Base-by-base conservation (phyloP, 2,329 filamentous ascomycete species). In the Beauveria brongniartii region DNA sequence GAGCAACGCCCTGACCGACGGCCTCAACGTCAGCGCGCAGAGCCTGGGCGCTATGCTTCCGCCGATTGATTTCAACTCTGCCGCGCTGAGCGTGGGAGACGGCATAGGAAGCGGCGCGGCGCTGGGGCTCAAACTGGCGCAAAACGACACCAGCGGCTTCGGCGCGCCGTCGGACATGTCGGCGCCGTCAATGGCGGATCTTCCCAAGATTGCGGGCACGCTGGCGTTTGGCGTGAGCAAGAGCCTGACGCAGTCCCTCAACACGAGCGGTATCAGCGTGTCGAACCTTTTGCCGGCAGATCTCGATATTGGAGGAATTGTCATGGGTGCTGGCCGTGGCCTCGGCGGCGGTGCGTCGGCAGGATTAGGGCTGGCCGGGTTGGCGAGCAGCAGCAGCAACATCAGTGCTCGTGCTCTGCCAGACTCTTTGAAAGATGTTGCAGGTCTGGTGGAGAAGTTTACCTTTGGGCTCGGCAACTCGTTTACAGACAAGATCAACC, bases 1-100 rank as follows among this genome's bases (percentile, higher is more conserved):
- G 14, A 61, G 55, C 55, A 62, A 61, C 37, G 56, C 64, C 3
- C 26, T 66, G 2, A 54, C 64, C 2, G 66, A 66, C 46, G 62
- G 64, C 28, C 34, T 59, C 37, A 59, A 52, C 24, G 24, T 52
- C 26, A 43, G 37, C 47, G 56, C 30, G 10, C 22, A 59, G 47
- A 34, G 37, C 24, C 26, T 59, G 10, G 47, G 18, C 4, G 22
- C 56, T 1, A 30, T 43, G 37, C 40, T 59, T 4, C 56, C 56
- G 34, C 47, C 56, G 3, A 34, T 59, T 20, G 56, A 59, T n/a
- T 52, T 59, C 26, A 40, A 30, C 8, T 51, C 46, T 18, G 56
- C 56, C 6, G 56, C 56, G 24, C 47, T 59, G 47, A 52, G 46
- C 47, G 47, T 59, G 1, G 56, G 56, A 2, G 48, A 59, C 34